Conservation (phyloP, 306 rosid species). For the Luffa aegyptiaca region DNA sequence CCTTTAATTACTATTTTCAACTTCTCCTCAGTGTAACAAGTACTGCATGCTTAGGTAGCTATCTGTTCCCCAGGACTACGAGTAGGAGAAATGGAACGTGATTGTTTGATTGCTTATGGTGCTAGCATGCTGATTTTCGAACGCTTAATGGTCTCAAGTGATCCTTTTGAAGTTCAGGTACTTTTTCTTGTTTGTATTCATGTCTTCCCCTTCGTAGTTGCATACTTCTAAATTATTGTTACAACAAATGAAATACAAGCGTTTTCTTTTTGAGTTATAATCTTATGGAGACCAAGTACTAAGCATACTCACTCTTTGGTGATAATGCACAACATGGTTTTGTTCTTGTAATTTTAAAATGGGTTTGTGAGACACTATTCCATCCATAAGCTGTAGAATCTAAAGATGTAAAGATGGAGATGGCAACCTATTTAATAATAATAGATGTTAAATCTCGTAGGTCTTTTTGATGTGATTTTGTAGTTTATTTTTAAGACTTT, state of each 20-base stretch:
- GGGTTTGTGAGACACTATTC: neutral
- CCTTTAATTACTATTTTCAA: slow-evolving; percentile 3
- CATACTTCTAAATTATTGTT: neutral
- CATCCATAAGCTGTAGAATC: neutral
- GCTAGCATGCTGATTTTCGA: slow-evolving; percentile 90
- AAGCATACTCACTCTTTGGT: neutral
- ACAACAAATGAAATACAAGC: neutral
- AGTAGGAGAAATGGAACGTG: slow-evolving; percentile 97
- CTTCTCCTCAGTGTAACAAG: neutral
- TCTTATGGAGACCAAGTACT: neutral
- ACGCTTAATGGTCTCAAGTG: slow-evolving; percentile 87
- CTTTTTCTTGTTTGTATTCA: neutral
- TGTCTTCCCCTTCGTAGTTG: neutral
- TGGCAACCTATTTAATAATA: neutral
- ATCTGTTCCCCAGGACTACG: slow-evolving; percentile 54
- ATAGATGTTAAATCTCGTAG: neutral
- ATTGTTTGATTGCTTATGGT: slow-evolving; percentile 92
- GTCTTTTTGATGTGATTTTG: neutral
- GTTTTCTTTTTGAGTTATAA: neutral
- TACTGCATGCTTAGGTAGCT: neutral
- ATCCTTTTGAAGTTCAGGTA: slow-evolving; percentile 94
- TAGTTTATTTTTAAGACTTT: neutral
- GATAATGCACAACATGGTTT: neutral
- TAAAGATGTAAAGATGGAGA: neutral
- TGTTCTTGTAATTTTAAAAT: neutral